Percentiles rank a stretch among this genome's conserved stretches.
phyloP scores from a whole-genome alignment of 2,329 filamentous ascomycete genomes.

The Colletotrichum sp. region DNA sequence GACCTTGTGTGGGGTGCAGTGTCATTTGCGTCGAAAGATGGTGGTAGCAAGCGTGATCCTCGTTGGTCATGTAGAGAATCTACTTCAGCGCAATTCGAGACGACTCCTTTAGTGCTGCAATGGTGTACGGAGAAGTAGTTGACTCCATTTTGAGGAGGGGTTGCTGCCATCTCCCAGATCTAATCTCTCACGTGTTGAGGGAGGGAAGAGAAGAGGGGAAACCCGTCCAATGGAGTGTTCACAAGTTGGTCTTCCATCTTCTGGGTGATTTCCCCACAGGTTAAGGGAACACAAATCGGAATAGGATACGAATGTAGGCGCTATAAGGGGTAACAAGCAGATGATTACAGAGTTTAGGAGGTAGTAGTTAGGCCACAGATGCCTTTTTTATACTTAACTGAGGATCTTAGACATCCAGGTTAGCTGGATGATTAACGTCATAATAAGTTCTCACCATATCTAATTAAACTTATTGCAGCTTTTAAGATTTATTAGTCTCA shows the following conservation, averaged over 20 bases:
- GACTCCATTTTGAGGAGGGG: not conserved
- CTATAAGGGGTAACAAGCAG: no score
- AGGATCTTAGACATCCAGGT: no score
- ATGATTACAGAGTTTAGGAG: no score
- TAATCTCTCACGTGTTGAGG: not conserved
- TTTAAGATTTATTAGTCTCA: no score
- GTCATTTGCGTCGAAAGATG: not conserved
- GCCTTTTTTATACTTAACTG: no score
- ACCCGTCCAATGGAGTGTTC: not conserved
- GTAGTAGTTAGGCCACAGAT: no score
- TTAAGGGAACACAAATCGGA: no score
- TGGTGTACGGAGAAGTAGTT: not conserved
- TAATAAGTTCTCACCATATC: no score
- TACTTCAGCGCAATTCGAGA: not conserved
- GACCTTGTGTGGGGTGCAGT: not conserved
- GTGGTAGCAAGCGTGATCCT: not conserved
- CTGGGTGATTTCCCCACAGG: no score
- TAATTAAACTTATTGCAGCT: no score
- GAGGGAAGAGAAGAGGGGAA: not conserved
- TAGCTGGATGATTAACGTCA: no score
- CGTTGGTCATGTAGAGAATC: accelerated
- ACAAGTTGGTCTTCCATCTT: not conserved
- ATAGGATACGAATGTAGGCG: no score
- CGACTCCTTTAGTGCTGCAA: accelerated
- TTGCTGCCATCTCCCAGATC: not conserved